phyloP scores from a whole-genome alignment of 345 rosid genomes.

The Citrus inodora region DNA sequence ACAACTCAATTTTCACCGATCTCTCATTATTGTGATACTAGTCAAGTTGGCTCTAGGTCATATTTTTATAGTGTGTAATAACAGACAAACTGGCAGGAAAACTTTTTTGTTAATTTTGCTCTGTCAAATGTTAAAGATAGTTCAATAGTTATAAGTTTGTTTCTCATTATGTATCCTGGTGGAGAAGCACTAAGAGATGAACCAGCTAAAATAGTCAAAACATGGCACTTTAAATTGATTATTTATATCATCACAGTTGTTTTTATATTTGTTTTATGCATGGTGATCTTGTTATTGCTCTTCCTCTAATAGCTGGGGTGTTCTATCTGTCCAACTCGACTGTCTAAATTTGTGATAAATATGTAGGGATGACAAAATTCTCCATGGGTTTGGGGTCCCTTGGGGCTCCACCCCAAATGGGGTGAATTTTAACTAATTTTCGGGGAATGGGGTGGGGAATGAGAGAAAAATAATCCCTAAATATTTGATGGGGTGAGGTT shows the following conservation, averaged over 20 bases:
- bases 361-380: background rate
- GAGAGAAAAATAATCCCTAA: too few relatives aligned
- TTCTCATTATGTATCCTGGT: background rate
- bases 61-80: background rate
- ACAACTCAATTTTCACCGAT: background rate
- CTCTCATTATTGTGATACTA: background rate
- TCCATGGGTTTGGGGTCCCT: too few relatives aligned
- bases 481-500: too few relatives aligned
- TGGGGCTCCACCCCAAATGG: too few relatives aligned
- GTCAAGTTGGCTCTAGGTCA: background rate
- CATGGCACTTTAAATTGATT: background rate
- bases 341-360: background rate
- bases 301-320: background rate
- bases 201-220: background rate
- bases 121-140: background rate
- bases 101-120: background rate
- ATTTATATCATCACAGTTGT: background rate
- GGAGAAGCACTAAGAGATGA: background rate
- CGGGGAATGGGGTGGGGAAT: too few relatives aligned
- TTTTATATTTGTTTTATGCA: background rate
- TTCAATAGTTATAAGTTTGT: background rate
- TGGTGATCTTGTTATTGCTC: background rate
- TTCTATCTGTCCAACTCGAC: background rate
- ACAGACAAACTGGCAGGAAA: background rate
- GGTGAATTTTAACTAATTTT: too few relatives aligned